phyloP scores from a whole-genome alignment of 2,329 filamentous ascomycete genomes.

The Pseudogymnoascus sp. region DNA sequence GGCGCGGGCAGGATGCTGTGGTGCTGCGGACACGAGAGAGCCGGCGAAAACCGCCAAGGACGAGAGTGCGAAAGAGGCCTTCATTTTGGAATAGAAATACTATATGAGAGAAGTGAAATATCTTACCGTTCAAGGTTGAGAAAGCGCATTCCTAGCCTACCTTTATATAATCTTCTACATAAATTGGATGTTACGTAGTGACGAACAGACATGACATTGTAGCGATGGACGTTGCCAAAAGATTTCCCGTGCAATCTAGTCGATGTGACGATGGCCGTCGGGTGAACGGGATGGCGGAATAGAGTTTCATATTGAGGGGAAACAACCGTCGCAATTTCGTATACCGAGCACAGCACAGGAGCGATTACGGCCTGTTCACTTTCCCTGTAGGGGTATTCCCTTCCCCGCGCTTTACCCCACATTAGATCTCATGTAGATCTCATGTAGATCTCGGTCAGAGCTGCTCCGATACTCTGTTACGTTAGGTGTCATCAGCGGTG shows the following conservation, averaged over 20 bases:
- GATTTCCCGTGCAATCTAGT: constrained; percentile 2
- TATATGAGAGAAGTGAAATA: not conserved
- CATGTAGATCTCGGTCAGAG: not conserved
- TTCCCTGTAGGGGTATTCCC: not conserved
- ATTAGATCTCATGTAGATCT: too few species aligned
- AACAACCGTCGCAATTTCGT: not conserved
- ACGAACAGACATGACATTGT: not conserved
- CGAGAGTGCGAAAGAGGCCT: not conserved
- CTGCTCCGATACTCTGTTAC: not conserved
- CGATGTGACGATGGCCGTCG: not conserved
- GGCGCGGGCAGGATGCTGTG: not conserved
- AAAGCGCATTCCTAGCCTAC: not conserved
- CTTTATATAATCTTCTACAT: not conserved
- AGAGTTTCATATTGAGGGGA: constrained; percentile 4
- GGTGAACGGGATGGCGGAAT: not conserved
- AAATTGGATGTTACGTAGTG: not conserved
- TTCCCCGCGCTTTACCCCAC: constrained; percentile 1
- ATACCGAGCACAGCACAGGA: not conserved
- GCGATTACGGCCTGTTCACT: not conserved
- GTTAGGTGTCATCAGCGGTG: not conserved
- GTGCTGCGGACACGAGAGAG: constrained; percentile 1
- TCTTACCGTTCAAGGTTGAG: not conserved
- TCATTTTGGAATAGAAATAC: not conserved
- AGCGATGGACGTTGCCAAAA: not conserved
- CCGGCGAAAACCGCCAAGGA: not conserved